These are phyloP conservation scores for Corynespora cassiicola DNA, from an alignment of 2,329 filamentous ascomycete genomes.

Conservation along the genomic window DNA sequence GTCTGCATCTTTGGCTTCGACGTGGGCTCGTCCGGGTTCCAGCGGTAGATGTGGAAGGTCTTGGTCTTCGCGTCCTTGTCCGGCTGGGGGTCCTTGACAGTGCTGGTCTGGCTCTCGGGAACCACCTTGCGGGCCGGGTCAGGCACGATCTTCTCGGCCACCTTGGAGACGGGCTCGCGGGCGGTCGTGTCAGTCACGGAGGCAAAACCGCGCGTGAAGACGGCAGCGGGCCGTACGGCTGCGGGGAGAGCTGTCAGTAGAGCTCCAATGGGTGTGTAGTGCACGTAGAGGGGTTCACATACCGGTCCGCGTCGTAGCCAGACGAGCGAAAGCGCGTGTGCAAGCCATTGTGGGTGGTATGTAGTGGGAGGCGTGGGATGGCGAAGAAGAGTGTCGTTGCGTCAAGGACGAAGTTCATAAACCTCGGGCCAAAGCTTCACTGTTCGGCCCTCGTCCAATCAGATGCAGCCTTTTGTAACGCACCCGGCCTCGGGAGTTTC, in stretches of 20 bases:
- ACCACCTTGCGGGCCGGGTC: constrained; percentile 35
- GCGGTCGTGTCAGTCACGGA: constrained; percentile 42
- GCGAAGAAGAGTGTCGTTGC: too few relatives aligned
- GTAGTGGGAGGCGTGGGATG: constrained; percentile 34
- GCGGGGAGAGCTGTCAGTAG: constrained; percentile 31
- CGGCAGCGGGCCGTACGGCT: constrained; percentile 44
- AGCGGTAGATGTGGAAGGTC: constrained; percentile 98
- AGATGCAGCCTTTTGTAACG: too few relatives aligned
- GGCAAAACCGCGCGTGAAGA: constrained; percentile 47
- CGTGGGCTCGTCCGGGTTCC: constrained; percentile 91
- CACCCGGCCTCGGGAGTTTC: too few relatives aligned
- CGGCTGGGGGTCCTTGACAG: constrained; percentile 66
- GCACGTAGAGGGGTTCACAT: constrained; percentile 16
- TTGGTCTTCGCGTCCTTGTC: constrained; percentile 72
- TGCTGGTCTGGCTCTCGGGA: constrained; percentile 63
- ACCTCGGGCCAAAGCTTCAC: too few relatives aligned
- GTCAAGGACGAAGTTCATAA: too few relatives aligned
- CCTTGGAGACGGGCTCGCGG: constrained; percentile 41
- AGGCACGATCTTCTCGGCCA: constrained; percentile 34
- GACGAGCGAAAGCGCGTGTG: constrained; percentile 45
- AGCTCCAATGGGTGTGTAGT: constrained; percentile 23
- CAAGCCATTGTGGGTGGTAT: constrained; percentile 42
- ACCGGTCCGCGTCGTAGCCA: constrained; percentile 46
- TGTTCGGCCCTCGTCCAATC: too few relatives aligned
- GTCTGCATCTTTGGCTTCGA: constrained; percentile 96